Base-by-base conservation (phyloP, 192 early-diverging fungal genomes). In the Coemansia sp. region DNA sequence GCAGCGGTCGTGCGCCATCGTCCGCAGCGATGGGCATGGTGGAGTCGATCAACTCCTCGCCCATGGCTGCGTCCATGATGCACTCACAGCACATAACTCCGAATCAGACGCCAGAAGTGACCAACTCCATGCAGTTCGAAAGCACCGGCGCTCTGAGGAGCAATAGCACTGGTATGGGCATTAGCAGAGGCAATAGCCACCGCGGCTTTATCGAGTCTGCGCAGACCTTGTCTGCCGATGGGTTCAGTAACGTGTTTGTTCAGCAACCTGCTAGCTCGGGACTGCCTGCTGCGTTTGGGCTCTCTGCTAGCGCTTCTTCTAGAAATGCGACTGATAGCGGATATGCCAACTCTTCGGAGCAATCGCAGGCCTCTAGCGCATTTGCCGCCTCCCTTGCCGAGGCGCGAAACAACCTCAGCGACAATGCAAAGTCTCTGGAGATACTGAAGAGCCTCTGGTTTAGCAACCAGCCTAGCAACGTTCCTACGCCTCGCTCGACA, bases 401-500 rank as follows among this genome's bases (percentile, higher is more conserved):
- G 23, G 46, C 63, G 13, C 70, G 64, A 39, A 53, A 30, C 14
- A 56, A 45, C 24, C 16, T 45, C 23, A 62, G 45, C 3, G 75
- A 54, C 5, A 34, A 34, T 22, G 16, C 55, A 18, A 57, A 35
- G 60, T 55, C 62, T 16, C 53, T 28, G 6, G 65, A 64, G 32
- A 30, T 28, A 20, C 14, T 69, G 28, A 67, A 35, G 55, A 67
- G 69, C 60, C 58, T 53, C 2, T 73, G 76, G 76, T 36, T 67
- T 16, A 36, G 24, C 7, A 49, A 47, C 64, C 70, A 69, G 54
- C 57, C 76, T 23, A 39, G 35, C 30, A 60, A 50, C 14, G 52
- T 52, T 4, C 54, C 68, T 16, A 64, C 72, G 2, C 72, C 68
- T 28, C 71, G 78, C 35, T 74, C 78, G 18, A 75, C 72, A 8